Evolutionary conservation across 805 yeast species (phyloP).

Genomic region (Wickerhamiella cacticola): DNA sequence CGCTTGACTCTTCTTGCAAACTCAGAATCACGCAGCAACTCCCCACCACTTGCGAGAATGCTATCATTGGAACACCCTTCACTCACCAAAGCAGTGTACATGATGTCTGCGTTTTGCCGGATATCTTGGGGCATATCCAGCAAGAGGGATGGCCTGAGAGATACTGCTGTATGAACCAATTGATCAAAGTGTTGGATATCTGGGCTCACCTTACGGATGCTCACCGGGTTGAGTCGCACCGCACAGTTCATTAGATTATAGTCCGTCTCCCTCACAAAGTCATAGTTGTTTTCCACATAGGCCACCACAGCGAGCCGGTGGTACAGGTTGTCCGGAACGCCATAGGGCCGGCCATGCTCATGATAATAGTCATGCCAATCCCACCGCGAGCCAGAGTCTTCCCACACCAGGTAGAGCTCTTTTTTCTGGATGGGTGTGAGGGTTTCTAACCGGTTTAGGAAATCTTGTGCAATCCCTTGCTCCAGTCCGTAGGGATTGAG

Average conservation of each 20-base stretch:
- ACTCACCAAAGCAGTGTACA: background rate
- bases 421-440: background rate
- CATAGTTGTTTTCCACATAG: conserved; percentile 8
- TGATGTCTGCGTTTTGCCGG: background rate
- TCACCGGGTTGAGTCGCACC: conserved; percentile 8
- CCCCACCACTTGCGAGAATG: conserved; percentile 1
- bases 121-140: conserved; percentile 1
- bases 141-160: background rate
- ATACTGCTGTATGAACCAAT: background rate
- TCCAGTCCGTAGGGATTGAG: conserved; percentile 6
- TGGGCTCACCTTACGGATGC: background rate
- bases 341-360: conserved; percentile 8
- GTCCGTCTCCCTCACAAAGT: background rate
- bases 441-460: background rate
- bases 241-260: conserved; percentile 6
- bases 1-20: background rate
- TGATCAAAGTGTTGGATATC: background rate
- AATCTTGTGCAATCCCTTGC: background rate
- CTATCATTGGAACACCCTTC: background rate
- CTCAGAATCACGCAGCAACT: background rate
- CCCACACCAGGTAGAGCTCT: conserved; percentile 5
- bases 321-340: conserved; percentile 9
- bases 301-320: conserved; percentile 7
- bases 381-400: conserved; percentile 3
- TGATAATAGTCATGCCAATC: conserved; percentile 7